phyloP scores from a whole-genome alignment of 2,329 filamentous ascomycete species.

The Fusarium nurragi region DNA sequence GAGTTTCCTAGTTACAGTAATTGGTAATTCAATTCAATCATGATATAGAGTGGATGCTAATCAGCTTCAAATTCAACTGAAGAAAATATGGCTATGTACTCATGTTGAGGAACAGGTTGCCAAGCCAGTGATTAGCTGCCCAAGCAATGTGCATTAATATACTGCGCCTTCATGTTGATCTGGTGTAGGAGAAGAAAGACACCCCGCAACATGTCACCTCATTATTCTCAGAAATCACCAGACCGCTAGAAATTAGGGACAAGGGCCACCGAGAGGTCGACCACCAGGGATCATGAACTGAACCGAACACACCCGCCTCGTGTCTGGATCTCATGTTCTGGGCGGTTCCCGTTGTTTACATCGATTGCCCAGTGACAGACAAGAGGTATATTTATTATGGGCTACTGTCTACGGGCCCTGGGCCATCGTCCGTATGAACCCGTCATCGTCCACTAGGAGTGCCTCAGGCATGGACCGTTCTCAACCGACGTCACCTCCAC shows the following conservation, averaged over 20 bases:
- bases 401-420: not conserved
- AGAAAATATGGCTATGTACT: not conserved
- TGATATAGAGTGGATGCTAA: not conserved
- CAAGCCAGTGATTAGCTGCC: not conserved
- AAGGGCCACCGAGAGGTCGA: too few relatives aligned
- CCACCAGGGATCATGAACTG: not conserved
- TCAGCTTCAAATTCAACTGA: not conserved
- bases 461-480: constrained; percentile 17
- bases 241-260: constrained; percentile 27
- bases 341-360: not conserved
- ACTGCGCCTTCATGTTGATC: not conserved
- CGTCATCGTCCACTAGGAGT: constrained; percentile 8
- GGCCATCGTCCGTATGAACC: not conserved
- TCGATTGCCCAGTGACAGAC: not conserved
- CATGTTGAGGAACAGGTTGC: not conserved
- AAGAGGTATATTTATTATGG: not conserved
- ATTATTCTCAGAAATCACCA: constrained; percentile 42
- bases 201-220: constrained; percentile 38
- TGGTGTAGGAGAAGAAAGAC: too few relatives aligned
- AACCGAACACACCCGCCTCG: constrained; percentile 1
- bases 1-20: not conserved
- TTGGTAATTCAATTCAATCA: not conserved
- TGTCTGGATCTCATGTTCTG: not conserved
- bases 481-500: constrained; percentile 14
- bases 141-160: not conserved